Evolutionary conservation across 345 rosid species (phyloP).

Genomic region (Triadica sebifera): DNA sequence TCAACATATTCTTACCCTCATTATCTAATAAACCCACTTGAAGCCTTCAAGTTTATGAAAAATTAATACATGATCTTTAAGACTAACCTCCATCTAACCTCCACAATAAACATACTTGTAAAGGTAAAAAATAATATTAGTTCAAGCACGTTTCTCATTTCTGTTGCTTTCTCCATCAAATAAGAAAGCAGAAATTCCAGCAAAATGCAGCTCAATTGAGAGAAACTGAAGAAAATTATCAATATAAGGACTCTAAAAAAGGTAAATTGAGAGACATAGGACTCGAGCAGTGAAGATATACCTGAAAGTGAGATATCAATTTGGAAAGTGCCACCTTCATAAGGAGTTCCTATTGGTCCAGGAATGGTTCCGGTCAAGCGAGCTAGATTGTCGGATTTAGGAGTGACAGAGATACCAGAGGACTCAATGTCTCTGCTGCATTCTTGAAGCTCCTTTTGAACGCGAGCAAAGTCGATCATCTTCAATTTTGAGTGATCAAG

Average conservation of each 20-base stretch:
- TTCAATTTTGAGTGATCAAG: background rate
- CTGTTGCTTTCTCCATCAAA: background rate
- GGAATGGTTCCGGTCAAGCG: constrained; percentile 77
- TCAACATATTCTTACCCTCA: background rate
- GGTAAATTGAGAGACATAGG: background rate
- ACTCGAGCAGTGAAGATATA: constrained; percentile 7
- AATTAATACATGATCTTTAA: too few relatives aligned
- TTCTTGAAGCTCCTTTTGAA: constrained; percentile 90
- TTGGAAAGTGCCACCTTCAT: constrained; percentile 87
- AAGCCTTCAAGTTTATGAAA: background rate
- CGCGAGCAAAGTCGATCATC: constrained; percentile 80
- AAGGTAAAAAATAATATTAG: background rate
- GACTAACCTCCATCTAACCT: background rate
- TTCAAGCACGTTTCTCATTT: background rate
- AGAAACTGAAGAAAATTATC: background rate
- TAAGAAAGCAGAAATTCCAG: background rate
- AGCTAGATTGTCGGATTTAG: constrained; percentile 69
- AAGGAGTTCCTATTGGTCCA: constrained; percentile 86
- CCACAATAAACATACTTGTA: background rate
- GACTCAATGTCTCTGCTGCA: constrained; percentile 67
- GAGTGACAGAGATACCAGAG: constrained; percentile 72
- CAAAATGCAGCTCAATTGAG: constrained; percentile 5
- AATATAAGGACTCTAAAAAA: background rate
- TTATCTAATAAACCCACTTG: background rate
- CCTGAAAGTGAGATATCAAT: constrained; percentile 84